Evolutionary conservation across 441 rosid genomes (phyloP).

Genomic region (Croton laevigatus): DNA sequence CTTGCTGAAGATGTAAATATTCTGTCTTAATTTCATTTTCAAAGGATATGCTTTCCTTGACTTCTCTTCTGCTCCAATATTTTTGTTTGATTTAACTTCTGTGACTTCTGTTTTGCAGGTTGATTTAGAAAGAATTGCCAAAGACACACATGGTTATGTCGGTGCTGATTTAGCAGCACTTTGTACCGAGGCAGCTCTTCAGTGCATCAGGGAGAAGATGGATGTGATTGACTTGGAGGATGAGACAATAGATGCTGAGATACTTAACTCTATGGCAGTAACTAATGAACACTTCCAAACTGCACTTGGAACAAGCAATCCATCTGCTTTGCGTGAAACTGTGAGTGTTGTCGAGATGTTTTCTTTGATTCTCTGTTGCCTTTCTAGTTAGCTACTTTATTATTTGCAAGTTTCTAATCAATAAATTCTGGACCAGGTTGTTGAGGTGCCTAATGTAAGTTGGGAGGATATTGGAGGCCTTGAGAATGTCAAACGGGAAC

Average conservation of each 20-base stretch:
- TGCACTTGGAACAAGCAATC: slow-evolving; percentile 77
- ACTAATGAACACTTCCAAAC: slow-evolving; percentile 70
- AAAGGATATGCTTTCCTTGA: not conserved
- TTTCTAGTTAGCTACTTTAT: not conserved
- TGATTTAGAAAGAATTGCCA: slow-evolving; percentile 63
- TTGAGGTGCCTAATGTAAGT: slow-evolving; percentile 67
- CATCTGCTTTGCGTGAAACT: slow-evolving; percentile 77
- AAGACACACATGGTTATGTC: slow-evolving; percentile 73
- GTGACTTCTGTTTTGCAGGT: slow-evolving; percentile 33
- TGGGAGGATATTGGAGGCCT: slow-evolving; percentile 81
- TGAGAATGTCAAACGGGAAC: slow-evolving; percentile 67
- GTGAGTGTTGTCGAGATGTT: slow-evolving; percentile 33
- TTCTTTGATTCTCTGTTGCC: not conserved
- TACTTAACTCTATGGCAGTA: slow-evolving; percentile 75
- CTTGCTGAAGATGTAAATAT: slow-evolving; percentile 52
- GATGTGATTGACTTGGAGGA: slow-evolving; percentile 77
- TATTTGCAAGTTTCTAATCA: not conserved
- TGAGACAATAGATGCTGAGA: slow-evolving; percentile 71
- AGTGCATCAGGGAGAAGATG: slow-evolving; percentile 80
- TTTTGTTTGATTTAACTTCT: not conserved
- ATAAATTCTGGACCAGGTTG: slow-evolving; percentile 40
- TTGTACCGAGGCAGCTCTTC: slow-evolving; percentile 74
- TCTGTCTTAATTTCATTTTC: not conserved
- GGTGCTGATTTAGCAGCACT: slow-evolving; percentile 78
- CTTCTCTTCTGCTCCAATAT: not conserved